phyloP scores from a whole-genome alignment of 371 early-diverging fungal species.

The Mortierella sp. region DNA sequence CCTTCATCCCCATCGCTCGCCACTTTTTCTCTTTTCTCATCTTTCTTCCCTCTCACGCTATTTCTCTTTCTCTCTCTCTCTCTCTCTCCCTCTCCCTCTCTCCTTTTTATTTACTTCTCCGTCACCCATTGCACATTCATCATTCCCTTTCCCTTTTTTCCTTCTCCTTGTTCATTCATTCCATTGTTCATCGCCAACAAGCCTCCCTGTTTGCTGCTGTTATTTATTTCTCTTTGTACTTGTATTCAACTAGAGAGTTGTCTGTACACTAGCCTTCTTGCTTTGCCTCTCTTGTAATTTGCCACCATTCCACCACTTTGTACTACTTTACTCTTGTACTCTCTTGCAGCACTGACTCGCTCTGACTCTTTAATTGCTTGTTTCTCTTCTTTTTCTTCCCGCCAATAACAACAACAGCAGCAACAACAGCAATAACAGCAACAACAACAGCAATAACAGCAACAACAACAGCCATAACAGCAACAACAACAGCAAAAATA shows the following conservation, averaged over 20 bases:
- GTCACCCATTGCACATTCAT: background rate
- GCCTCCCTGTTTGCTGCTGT: background rate
- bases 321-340: background rate
- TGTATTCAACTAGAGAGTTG: background rate
- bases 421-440: background rate
- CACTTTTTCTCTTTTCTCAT: background rate
- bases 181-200: background rate
- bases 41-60: background rate
- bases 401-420: background rate
- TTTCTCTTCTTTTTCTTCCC: background rate
- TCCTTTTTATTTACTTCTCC: background rate
- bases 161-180: background rate
- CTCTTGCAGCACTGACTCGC: background rate
- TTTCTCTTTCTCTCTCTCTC: constrained; percentile 12
- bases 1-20: background rate
- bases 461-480: no score
- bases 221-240: background rate
- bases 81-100: background rate
- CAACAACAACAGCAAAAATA: background rate
- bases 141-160: background rate
- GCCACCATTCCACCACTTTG: constrained; percentile 6
- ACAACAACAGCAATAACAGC: background rate
- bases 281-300: background rate
- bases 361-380: constrained; percentile 9
- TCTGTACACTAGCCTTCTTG: background rate